A percentile compares a stretch with the other conserved stretches of the same genome.
These are phyloP conservation scores for Hanseniaspora jakobsenii DNA, from an alignment of 805 yeast genomes.

Conservation along the genomic window DNA sequence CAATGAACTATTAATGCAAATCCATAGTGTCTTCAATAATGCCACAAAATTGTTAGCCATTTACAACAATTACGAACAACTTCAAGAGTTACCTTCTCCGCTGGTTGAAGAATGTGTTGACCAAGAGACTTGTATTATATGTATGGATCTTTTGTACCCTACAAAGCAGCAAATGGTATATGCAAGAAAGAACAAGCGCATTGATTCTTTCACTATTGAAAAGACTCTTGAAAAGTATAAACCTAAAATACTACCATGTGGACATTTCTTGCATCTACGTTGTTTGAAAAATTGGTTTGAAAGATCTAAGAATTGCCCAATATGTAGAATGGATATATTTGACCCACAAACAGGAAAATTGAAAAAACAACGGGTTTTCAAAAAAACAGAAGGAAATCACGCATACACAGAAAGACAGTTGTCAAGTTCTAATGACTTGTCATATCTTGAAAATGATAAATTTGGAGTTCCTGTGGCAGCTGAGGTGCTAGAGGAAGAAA, in stretches of 20 bases:
- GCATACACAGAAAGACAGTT: conserved; percentile 5
- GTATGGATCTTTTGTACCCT: conserved; percentile 57
- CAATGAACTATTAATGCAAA: conserved; percentile 37
- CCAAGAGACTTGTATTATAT: conserved; percentile 52
- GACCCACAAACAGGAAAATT: conserved; percentile 22
- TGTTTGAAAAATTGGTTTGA: conserved; percentile 90
- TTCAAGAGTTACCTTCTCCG: conserved; percentile 60
- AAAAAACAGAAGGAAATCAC: neutral
- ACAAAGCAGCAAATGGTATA: neutral
- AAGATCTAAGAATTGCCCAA: conserved; percentile 85
- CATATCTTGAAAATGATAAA: neutral
- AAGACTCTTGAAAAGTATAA: conserved; percentile 18
- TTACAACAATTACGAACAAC: conserved; percentile 39
- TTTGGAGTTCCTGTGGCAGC: conserved; percentile 14
- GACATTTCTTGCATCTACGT: conserved; percentile 78
- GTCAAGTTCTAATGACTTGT: neutral
- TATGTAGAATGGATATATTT: conserved; percentile 67
- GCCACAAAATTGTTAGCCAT: conserved; percentile 31
- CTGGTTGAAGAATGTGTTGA: conserved; percentile 35
- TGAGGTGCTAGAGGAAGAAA: neutral
- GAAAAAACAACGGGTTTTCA: conserved; percentile 18
- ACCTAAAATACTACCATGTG: conserved; percentile 73
- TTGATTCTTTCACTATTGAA: neutral
- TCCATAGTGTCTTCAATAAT: conserved; percentile 27
- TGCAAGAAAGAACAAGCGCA: neutral